A percentile compares a stretch with the other conserved stretches of the same genome.
Conservation (phyloP, 441 rosid genomes). For the Sinapis alba region DNA sequence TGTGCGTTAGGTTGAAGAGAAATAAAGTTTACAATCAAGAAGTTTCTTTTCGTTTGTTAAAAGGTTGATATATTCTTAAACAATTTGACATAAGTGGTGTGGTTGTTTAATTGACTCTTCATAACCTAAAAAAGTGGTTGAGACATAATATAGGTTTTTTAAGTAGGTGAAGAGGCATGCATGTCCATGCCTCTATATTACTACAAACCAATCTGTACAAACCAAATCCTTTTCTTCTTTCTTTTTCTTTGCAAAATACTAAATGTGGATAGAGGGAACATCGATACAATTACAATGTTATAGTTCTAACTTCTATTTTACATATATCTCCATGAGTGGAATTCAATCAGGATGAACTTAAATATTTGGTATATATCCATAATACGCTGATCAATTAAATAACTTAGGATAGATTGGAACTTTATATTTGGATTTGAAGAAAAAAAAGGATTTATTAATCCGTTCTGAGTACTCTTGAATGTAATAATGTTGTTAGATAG, state of each 20-base stretch:
- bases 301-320: neutral
- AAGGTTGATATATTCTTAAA: constrained; percentile 17
- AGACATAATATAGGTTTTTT: constrained; percentile 27
- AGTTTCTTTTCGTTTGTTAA: neutral
- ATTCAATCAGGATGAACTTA: neutral
- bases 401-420: neutral
- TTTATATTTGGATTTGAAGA: neutral
- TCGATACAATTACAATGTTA: neutral
- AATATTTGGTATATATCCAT: neutral
- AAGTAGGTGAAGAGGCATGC: constrained; percentile 39
- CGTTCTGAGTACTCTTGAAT: neutral
- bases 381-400: neutral
- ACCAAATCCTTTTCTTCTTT: constrained; percentile 19
- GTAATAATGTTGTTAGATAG: neutral
- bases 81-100: constrained; percentile 27
- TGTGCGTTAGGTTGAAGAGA: neutral
- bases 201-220: constrained; percentile 29
- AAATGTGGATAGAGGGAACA: neutral
- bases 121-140: constrained; percentile 32
- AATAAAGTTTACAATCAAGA: constrained; percentile 5
- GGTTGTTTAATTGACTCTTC: constrained; percentile 27
- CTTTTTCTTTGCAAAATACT: neutral
- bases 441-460: neutral
- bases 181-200: constrained; percentile 31
- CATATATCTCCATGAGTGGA: neutral